These are phyloP conservation scores for Cadophora gregata DNA, from an alignment of 2,329 filamentous ascomycete genomes.

Conservation along the genomic window DNA sequence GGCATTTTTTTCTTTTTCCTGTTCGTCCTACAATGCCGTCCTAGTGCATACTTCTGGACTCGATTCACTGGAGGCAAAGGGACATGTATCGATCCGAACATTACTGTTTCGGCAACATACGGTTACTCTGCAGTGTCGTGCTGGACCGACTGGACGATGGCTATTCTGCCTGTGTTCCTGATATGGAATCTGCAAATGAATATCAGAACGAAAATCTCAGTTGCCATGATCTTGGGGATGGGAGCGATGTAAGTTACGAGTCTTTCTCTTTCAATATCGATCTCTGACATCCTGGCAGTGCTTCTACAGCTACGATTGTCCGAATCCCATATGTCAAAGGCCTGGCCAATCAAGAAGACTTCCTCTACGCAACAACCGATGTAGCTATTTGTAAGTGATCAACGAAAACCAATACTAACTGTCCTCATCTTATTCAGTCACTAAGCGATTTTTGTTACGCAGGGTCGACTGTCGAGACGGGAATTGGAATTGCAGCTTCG, in stretches of 20 bases:
- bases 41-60: constrained; percentile 49
- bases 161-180: constrained; percentile 49
- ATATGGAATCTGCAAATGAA: constrained; percentile 52
- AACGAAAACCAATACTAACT: background rate
- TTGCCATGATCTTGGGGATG: constrained; percentile 42
- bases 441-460: background rate
- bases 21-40: constrained; percentile 48
- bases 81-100: constrained; percentile 43
- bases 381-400: constrained; percentile 45
- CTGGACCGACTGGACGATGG: constrained; percentile 49
- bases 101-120: constrained; percentile 46
- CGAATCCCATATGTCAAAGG: constrained; percentile 50
- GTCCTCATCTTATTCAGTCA: too few species aligned
- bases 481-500: constrained; percentile 49
- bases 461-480: constrained; percentile 50
- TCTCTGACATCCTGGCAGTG: constrained; percentile 39
- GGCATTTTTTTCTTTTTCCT: constrained; percentile 48
- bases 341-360: constrained; percentile 46
- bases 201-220: constrained; percentile 46
- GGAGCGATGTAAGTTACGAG: constrained; percentile 47
- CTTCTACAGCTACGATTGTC: constrained; percentile 50
- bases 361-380: constrained; percentile 49
- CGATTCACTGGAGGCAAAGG: constrained; percentile 44
- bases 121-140: constrained; percentile 49
- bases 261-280: background rate